These are phyloP conservation scores for Gnomoniopsis sp. DNA, from an alignment of 2,329 filamentous ascomycete genomes.

Conservation along the genomic window DNA sequence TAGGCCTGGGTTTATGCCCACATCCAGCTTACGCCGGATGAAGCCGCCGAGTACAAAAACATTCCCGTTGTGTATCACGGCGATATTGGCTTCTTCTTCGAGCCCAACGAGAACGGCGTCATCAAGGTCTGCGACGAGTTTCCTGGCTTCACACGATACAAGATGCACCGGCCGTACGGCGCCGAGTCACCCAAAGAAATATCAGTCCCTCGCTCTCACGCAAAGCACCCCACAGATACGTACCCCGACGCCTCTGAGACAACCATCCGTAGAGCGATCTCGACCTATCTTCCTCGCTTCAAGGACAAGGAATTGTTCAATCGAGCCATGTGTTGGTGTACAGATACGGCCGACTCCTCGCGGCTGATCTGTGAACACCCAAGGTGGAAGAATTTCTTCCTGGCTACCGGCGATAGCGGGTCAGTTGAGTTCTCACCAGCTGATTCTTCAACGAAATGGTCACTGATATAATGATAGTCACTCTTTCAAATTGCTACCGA, in stretches of 20 bases:
- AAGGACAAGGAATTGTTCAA: conserved; percentile 28
- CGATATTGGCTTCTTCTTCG: conserved; percentile 47
- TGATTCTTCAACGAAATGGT: not conserved
- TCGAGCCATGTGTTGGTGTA: conserved; percentile 32
- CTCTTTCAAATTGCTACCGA: conserved; percentile 43
- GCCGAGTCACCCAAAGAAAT: conserved; percentile 25
- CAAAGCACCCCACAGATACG: conserved; percentile 34
- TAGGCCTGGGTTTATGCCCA: conserved; percentile 45
- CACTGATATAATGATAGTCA: conserved; percentile 29
- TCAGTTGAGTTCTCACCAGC: conserved; percentile 26
- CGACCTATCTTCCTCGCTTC: conserved; percentile 29
- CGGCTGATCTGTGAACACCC: conserved; percentile 34
- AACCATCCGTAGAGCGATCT: conserved; percentile 27
- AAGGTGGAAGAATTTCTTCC: conserved; percentile 40
- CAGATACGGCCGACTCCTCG: conserved; percentile 31
- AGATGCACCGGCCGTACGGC: conserved; percentile 31
- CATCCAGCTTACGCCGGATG: conserved; percentile 37
- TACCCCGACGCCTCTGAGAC: conserved; percentile 32
- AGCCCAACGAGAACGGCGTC: conserved; percentile 38
- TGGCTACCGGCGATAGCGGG: conserved; percentile 46
- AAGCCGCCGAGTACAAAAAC: conserved; percentile 37
- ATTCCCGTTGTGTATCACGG: conserved; percentile 43
- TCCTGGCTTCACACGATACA: conserved; percentile 35
- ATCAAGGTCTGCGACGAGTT: conserved; percentile 38
- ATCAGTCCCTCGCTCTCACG: conserved; percentile 34